Base-by-base conservation (phyloP, 176 grass and related monocot species). In the Triticum timopheevii region DNA sequence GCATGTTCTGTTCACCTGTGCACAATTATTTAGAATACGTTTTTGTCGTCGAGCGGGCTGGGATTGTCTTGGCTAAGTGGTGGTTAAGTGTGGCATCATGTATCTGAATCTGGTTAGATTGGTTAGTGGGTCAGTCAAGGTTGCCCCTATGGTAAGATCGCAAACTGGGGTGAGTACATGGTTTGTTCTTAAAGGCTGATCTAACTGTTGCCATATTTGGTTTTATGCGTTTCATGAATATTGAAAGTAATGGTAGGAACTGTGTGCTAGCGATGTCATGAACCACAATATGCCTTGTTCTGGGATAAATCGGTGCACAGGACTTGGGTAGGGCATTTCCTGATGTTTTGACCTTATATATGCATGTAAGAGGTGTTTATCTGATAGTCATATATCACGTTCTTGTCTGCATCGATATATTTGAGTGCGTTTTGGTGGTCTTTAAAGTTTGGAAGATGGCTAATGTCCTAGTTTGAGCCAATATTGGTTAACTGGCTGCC, bases 261-360 rank as follows among this genome's bases (percentile, higher is more conserved):
- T 44, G 3, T 76, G 19, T 44, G 56, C 27, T 76, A 66, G 40
- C 10, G 16, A 61, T 40, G 36, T 24, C 64, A 20, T 3, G 49
- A 70, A 69, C 7, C 63, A 42, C 4, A 66, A 54, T 34, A 61
- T 50, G 38, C 45, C 67, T 73, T 90, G 23, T 45, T 85, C 61
- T 34, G 13, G 25, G 69, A 83, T 69, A 84, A 59, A 36, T 80
- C 4, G 16, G 30, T 87, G 30, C 67, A 12, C 61, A 33, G 11
- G 33, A 10, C 68, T 80, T 91, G 82, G 42, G 27, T 35, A 68
- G 44, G 19, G 77, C 68, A 69, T 84, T 68, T 49, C 22, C 65
- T 2, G 10, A 8, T 66, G 79, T 64, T 66, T 81, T 33, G 6
- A 23, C 20, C 8, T 59, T 67, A 11, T 42, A 68, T 73, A 27